phyloP scores from a whole-genome alignment of 768 basidiomycete genomes.

The Psilocybe sp. region DNA sequence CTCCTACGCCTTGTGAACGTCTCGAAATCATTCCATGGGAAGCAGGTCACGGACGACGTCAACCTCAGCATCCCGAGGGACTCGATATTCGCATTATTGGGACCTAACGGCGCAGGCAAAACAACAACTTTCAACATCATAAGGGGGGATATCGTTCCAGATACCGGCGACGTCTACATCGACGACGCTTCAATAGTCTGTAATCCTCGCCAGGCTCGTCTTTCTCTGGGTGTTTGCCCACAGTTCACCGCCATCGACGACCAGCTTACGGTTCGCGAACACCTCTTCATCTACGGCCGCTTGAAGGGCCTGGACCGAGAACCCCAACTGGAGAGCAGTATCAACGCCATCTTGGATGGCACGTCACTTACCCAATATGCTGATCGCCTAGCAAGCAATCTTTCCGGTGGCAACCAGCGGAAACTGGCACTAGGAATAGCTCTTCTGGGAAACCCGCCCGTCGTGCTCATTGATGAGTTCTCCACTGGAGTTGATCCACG shows the following conservation, averaged over 20 bases:
- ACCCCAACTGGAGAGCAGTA: conserved; percentile 45
- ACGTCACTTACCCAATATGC: conserved; percentile 60
- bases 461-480: conserved; percentile 80
- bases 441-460: conserved; percentile 52
- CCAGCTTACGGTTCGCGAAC: conserved; percentile 76
- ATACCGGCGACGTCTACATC: conserved; percentile 67
- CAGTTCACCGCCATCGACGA: conserved; percentile 83
- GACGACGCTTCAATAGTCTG: conserved; percentile 60
- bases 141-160: conserved; percentile 67
- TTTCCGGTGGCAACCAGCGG: conserved; percentile 79
- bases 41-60: conserved; percentile 69
- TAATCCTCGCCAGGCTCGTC: conserved; percentile 58
- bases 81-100: conserved; percentile 68
- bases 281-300: conserved; percentile 69
- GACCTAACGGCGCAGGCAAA: conserved; percentile 84
- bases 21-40: conserved; percentile 55
- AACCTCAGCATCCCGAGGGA: conserved; percentile 62
- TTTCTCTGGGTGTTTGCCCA: conserved; percentile 77
- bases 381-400: conserved; percentile 66
- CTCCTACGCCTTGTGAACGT: conserved; percentile 61
- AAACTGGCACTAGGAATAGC: conserved; percentile 77
- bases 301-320: conserved; percentile 60
- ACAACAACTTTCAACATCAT: conserved; percentile 82
- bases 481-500: conserved; percentile 81
- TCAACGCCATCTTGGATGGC: conserved; percentile 54